Evolutionary conservation across 306 rosid genomes (phyloP), one percentile per base, ranked within the genome.

Genomic region (Citrullus colocynthis): DNA sequence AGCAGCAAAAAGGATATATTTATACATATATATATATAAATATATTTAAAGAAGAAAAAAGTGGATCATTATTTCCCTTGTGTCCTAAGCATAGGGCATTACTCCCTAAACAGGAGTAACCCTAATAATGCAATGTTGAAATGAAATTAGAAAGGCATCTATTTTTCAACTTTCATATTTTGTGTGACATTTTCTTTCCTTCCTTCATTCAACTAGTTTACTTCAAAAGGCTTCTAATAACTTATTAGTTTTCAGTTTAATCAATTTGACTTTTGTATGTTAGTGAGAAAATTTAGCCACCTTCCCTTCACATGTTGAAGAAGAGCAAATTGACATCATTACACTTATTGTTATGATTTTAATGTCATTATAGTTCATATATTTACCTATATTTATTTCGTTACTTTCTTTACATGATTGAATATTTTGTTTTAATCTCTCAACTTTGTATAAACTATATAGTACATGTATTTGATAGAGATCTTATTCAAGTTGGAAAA

Each of bases 11-110:
- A 2, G 0, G 9, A 59, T n/a, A 62, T 39, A n/a, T 49, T 10
- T 48, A 18, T 1, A 67, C 8, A 17, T 20, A 41, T 36, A 24
- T 8, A 41, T 36, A 15, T 37, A 6, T 0, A 13, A 18, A 32
- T 11, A 16, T 75, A 17, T 79, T 79, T 9, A 7, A 48, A 69
- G 58, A 72, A 51, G 60, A 30, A 51, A 72, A 72, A 49, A 73
- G 45, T 49, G 61, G 61, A 51, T 73, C 20, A 73, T 73, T 48
- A 73, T 73, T 73, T 55, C 77, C 60, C 77, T 73, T 73, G 16
- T 15, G 52, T 45, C 77, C 45, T 73, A 49, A 73, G 77, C 77
- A 72, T 72, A 72, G 61, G 85, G 45, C 76, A 72, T 72, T 72
- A 72, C 24, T 11, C 76, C 59, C 52, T 37, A 9, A 39, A 66